Conservation (phyloP, 345 rosid genomes). For the Punica granatum region DNA sequence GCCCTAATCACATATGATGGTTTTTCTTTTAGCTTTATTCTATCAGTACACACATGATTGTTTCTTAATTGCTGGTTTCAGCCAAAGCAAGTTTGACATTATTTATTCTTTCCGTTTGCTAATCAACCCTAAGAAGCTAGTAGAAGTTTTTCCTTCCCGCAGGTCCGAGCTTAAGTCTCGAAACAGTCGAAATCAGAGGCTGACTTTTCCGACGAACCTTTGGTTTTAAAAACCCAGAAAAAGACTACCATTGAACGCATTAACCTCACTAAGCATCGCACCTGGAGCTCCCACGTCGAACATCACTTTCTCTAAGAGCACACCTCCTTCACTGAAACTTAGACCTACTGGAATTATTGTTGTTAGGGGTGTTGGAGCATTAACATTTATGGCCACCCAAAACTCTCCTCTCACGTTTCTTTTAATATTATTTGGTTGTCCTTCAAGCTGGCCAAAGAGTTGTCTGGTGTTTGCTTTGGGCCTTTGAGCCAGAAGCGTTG, state of each 20-base stretch:
- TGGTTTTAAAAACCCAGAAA: background rate
- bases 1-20: too few species aligned
- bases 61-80: too few species aligned
- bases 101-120: too few species aligned
- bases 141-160: too few species aligned
- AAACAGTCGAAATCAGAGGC: background rate
- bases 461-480: slow-evolving; percentile 4
- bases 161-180: too few species aligned
- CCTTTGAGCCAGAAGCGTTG: slow-evolving; percentile 6
- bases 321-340: slow-evolving; percentile 1
- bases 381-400: slow-evolving; percentile 2
- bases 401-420: slow-evolving; percentile 2
- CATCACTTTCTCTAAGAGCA: background rate
- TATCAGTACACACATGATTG: too few species aligned
- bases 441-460: background rate
- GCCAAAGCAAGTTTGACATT: too few species aligned
- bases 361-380: background rate
- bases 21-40: too few species aligned
- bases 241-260: background rate
- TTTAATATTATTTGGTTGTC: background rate
- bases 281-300: background rate
- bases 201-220: background rate
- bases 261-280: background rate
- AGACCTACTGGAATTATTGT: background rate
- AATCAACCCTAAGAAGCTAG: too few species aligned